Evolutionary conservation across 2,329 filamentous ascomycete species (phyloP).

Genomic region (Paraphoma chrysanthemicola): DNA sequence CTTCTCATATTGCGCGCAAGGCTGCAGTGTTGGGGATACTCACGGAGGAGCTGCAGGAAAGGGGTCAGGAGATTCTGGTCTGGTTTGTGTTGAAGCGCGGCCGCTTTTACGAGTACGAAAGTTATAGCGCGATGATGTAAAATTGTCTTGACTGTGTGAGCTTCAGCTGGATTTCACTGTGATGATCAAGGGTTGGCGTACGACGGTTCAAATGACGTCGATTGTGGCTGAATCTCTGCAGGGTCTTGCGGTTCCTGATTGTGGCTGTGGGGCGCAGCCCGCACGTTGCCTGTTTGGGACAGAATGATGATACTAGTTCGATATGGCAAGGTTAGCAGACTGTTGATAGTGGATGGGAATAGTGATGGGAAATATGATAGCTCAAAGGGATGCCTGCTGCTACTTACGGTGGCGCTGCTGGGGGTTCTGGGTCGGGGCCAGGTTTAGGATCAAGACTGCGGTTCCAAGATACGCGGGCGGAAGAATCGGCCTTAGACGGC

Average conservation of each 20-base stretch:
- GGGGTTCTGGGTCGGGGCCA: conserved; percentile 30
- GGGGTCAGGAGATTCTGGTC: conserved; percentile 17
- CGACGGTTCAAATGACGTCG: conserved; percentile 30
- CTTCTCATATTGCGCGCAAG: conserved; percentile 9
- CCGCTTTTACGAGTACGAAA: conserved; percentile 8
- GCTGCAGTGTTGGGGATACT: neutral
- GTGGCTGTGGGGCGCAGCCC: conserved; percentile 15
- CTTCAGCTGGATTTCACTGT: conserved; percentile 5
- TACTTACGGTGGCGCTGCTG: conserved; percentile 38
- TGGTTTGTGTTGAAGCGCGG: neutral
- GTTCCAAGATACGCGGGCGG: neutral
- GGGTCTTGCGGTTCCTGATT: conserved; percentile 27
- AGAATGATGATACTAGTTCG: conserved; percentile 32
- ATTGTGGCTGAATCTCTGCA: conserved; percentile 20
- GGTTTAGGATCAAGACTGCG: conserved; percentile 7
- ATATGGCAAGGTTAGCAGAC: conserved; percentile 7
- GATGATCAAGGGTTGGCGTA: conserved; percentile 19
- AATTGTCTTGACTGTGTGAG: conserved; percentile 6
- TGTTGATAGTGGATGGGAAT: neutral
- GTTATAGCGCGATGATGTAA: conserved; percentile 9
- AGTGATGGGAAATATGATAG: neutral
- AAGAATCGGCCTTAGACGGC: neutral
- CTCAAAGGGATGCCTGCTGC: conserved; percentile 1
- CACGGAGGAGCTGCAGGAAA: conserved; percentile 26
- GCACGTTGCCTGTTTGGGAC: conserved; percentile 22